Evolutionary conservation across 2,329 filamentous ascomycete genomes (phyloP).

Genomic region (Pseudomassariella vexata): DNA sequence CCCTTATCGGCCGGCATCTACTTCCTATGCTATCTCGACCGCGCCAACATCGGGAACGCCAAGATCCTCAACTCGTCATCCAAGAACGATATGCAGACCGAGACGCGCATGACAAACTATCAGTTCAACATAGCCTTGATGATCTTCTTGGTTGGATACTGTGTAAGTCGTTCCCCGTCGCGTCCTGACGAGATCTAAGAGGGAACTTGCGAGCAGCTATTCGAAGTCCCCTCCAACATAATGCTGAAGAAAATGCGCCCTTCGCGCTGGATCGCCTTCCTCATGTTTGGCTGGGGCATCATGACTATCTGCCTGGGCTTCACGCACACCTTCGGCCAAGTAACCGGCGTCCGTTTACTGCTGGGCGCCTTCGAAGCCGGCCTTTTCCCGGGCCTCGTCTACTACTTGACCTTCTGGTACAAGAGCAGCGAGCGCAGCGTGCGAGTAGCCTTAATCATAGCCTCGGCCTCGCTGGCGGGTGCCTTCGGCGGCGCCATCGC

Average conservation of each 20-base stretch:
- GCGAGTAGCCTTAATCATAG: constrained; percentile 67
- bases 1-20: constrained; percentile 60
- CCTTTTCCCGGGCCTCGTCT: constrained; percentile 59
- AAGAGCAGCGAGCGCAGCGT: constrained; percentile 63
- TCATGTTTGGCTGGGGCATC: constrained; percentile 62
- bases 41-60: constrained; percentile 65
- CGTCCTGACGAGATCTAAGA: background rate
- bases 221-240: constrained; percentile 62
- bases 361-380: constrained; percentile 67
- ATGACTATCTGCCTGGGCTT: constrained; percentile 63
- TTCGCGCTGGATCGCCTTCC: constrained; percentile 58
- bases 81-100: constrained; percentile 54
- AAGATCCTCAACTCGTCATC: constrained; percentile 58
- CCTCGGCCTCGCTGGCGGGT: constrained; percentile 61
- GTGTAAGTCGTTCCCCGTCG: constrained; percentile 6
- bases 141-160: constrained; percentile 21
- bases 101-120: constrained; percentile 54
- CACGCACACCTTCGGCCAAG: constrained; percentile 52
- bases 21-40: constrained; percentile 62
- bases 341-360: constrained; percentile 63
- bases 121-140: constrained; percentile 50
- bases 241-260: constrained; percentile 60
- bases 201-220: constrained; percentile 24
- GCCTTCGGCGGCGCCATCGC: constrained; percentile 73
- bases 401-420: constrained; percentile 73